Evolutionary conservation across 2,329 filamentous ascomycete genomes (phyloP), one percentile per base, ranked within the genome.

Genomic region (Fulvia fulva): DNA sequence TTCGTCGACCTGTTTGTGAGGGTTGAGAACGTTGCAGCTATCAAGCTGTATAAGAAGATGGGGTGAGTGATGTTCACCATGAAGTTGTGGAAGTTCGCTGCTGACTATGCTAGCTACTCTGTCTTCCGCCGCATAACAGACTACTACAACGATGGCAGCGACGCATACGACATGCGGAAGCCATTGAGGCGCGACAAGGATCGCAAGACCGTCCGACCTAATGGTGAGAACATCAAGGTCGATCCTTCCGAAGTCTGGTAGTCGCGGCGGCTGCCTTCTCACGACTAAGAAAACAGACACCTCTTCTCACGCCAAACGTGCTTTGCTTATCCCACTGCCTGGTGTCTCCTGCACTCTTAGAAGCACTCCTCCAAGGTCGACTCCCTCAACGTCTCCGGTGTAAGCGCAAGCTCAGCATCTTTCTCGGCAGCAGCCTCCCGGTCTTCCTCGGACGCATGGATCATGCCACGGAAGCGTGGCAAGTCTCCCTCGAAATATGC

Each of bases 101-200:
- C 37, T 23, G 9, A 25, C 50, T 51, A 25, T 49, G 25, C 8
- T 37, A 82, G 80, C 41, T 86, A 99, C 73, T 91, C 86, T 58
- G 88, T 97, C 49, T 99, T 89, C 76, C 83, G 94, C 47, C 84
- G 90, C 9, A 93, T 99, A 46, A 86, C 91, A 67, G 88, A 89
- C 68, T 99, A 99, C 75, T 99, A 99, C 70, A 90, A 89, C 63
- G 92, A 97, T 71, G 89, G 95, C 71, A 91, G 96, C 75, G 93
- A 97, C 78, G 94, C 93, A 19, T 94, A 90, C 73, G 94, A 99
- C 77, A 99, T 99, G 94, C 85, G 94, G 64, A 97, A 97, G 74
- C 85, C 91, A 37, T 85, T 93, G 77, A 89, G 84, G 75, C 83
- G 92, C 69, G 94, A 99, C 76, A 84, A 82, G 73, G 83, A 87